phyloP scores from a whole-genome alignment of 805 yeast genomes.

The Suhomyces sp. region DNA sequence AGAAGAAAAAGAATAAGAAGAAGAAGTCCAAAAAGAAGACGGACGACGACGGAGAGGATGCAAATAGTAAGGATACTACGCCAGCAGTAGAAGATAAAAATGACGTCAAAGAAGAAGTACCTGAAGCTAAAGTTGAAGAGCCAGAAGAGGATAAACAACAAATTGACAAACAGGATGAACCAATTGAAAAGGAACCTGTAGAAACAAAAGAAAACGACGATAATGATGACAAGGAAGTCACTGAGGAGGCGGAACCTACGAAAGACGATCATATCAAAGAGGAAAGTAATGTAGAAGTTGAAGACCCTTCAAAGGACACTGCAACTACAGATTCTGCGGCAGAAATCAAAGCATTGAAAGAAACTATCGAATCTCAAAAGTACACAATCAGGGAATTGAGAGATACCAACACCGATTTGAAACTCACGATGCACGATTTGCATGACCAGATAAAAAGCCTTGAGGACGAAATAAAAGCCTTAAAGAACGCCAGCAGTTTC shows the following conservation, averaged over 20 bases:
- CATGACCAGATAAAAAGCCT: slow-evolving; percentile 32
- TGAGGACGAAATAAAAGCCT: slow-evolving; percentile 18
- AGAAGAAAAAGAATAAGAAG: slow-evolving; percentile 53
- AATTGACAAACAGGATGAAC: background rate
- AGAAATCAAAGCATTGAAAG: slow-evolving; percentile 7
- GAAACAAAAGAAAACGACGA: background rate
- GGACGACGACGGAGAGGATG: slow-evolving; percentile 16
- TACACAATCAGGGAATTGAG: slow-evolving; percentile 35
- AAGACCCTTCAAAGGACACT: slow-evolving; percentile 3
- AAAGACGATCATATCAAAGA: background rate
- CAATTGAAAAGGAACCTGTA: background rate
- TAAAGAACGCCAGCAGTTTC: slow-evolving; percentile 6
- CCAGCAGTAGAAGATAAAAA: slow-evolving; percentile 8
- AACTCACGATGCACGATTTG: slow-evolving; percentile 37
- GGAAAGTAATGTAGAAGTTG: slow-evolving; percentile 5
- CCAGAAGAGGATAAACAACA: slow-evolving; percentile 53
- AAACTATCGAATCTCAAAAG: slow-evolving; percentile 29
- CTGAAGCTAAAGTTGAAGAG: background rate
- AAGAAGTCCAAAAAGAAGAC: slow-evolving; percentile 48
- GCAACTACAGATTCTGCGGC: slow-evolving; percentile 2
- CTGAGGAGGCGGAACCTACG: background rate
- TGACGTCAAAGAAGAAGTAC: background rate
- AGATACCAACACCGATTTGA: slow-evolving; percentile 42
- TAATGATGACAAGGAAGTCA: background rate
- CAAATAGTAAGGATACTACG: slow-evolving; percentile 8